Evolutionary conservation across 441 rosid genomes (phyloP).

Genomic region (Corymbia calophylla): DNA sequence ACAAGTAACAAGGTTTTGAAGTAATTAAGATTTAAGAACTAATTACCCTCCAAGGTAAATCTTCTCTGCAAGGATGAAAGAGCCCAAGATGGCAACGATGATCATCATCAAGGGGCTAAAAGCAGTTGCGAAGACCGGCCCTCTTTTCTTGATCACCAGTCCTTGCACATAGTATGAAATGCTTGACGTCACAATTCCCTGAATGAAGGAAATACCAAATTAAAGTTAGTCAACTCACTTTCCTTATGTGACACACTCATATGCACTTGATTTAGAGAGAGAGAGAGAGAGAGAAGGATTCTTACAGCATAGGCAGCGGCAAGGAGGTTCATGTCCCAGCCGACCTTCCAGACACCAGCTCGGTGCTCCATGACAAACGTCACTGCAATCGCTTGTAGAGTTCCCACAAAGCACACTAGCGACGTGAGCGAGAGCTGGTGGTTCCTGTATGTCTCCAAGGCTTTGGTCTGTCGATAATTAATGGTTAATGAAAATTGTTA

Average conservation of each 20-base stretch:
- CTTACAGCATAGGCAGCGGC: conserved; percentile 18
- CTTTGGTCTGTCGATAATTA: conserved; percentile 1
- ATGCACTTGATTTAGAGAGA: not conserved
- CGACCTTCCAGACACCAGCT: conserved; percentile 5
- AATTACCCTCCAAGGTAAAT: conserved; percentile 15
- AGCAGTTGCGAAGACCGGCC: conserved; percentile 17
- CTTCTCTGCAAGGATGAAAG: conserved; percentile 13
- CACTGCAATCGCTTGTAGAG: conserved; percentile 14
- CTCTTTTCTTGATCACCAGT: conserved; percentile 17
- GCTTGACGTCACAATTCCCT: conserved; percentile 16
- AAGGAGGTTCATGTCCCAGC: conserved; percentile 23
- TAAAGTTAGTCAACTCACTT: not conserved
- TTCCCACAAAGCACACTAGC: conserved; percentile 12
- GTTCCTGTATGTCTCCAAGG: conserved; percentile 16
- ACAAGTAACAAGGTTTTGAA: not conserved
- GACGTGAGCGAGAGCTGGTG: conserved; percentile 18
- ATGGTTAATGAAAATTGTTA: not conserved
- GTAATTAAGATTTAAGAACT: not conserved
- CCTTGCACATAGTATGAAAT: conserved; percentile 19
- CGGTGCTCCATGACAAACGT: conserved; percentile 16
- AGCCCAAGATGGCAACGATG: conserved; percentile 13
- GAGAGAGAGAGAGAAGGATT: not conserved
- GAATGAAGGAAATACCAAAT: not conserved
- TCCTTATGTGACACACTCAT: not conserved
- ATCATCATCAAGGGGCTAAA: conserved; percentile 20